These are phyloP conservation scores for Penicillium pulvis DNA, from an alignment of 495 filamentous ascomycete genomes.

Conservation along the genomic window DNA sequence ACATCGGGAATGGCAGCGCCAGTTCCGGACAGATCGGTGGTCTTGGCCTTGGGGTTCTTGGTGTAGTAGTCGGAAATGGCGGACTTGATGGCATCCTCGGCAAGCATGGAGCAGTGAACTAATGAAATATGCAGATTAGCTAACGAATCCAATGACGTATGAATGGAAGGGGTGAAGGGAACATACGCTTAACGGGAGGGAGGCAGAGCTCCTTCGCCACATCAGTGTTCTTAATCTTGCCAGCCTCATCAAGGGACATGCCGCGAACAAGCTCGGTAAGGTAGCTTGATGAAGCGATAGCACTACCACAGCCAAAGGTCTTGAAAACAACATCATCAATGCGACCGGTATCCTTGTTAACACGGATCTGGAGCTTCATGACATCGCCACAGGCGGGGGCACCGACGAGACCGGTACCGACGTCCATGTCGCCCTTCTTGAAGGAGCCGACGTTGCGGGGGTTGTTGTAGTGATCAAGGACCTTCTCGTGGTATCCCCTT, in stretches of 20 bases:
- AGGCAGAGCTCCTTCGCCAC: slow-evolving; percentile 96
- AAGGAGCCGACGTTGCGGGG: slow-evolving; percentile 95
- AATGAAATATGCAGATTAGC: slow-evolving; percentile 15
- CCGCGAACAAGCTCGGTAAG: slow-evolving; percentile 90
- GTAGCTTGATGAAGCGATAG: slow-evolving; percentile 89
- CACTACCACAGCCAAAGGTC: slow-evolving; percentile 96
- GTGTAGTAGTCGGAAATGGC: slow-evolving; percentile 97
- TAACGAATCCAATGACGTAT: slow-evolving; percentile 2
- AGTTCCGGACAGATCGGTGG: slow-evolving; percentile 75
- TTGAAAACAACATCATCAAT: slow-evolving; percentile 97
- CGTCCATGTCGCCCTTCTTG: slow-evolving; percentile 78
- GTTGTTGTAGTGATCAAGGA: slow-evolving; percentile 92
- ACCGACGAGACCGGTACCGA: slow-evolving; percentile 96
- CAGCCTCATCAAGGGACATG: slow-evolving; percentile 94
- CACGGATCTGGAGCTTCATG: slow-evolving; percentile 98
- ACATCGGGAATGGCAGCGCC: slow-evolving; percentile 57
- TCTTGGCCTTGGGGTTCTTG: slow-evolving; percentile 78
- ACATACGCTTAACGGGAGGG: slow-evolving; percentile 92
- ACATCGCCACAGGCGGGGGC: slow-evolving; percentile 91
- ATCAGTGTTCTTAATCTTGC: slow-evolving; percentile 90
- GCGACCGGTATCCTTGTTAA: slow-evolving; percentile 83
- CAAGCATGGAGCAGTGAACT: slow-evolving; percentile 99
- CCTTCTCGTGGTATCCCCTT: slow-evolving; percentile 66
- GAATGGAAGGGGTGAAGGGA: slow-evolving; percentile 16
- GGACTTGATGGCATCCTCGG: slow-evolving; percentile 99